Conservation (phyloP, 148 eudicot species). For the Cornus suecica region DNA sequence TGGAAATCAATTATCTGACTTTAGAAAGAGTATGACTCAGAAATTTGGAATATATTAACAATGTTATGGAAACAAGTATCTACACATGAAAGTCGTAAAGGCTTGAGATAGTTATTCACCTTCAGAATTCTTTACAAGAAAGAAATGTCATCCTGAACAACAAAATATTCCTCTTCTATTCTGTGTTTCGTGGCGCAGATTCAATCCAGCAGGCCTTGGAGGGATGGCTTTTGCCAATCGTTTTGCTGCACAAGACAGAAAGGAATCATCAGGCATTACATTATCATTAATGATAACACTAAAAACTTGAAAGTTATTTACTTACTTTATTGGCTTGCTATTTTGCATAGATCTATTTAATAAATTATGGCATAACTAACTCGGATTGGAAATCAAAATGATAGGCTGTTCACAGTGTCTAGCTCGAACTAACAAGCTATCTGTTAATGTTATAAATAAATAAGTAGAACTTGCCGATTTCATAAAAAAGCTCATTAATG, state of each 20-base stretch:
- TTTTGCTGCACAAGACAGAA: slow-evolving; percentile 33
- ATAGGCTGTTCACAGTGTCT: neutral
- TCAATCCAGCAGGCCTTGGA: slow-evolving; percentile 21
- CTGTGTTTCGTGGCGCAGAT: slow-evolving; percentile 28
- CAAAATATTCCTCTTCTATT: slow-evolving; percentile 25
- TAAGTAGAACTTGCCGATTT: slow-evolving; percentile 27
- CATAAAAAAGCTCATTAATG: slow-evolving; percentile 42
- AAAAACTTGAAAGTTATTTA: too few species aligned
- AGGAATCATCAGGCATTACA: neutral
- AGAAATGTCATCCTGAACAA: slow-evolving; percentile 21
- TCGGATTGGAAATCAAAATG: neutral
- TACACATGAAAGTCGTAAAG: slow-evolving; percentile 8
- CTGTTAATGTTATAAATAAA: neutral
- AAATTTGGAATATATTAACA: neutral
- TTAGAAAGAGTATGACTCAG: neutral
- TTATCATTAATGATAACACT: too few species aligned
- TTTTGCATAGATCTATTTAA: too few species aligned
- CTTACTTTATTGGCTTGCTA: neutral
- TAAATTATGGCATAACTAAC: neutral
- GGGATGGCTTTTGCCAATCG: slow-evolving; percentile 32
- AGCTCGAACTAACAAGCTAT: neutral
- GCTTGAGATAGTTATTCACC: neutral
- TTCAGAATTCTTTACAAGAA: neutral
- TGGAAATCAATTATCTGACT: neutral
- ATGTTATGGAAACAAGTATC: neutral